Evolutionary conservation across 169 alveolate species (phyloP).

Genomic region (Cryptosporidium bovis): DNA sequence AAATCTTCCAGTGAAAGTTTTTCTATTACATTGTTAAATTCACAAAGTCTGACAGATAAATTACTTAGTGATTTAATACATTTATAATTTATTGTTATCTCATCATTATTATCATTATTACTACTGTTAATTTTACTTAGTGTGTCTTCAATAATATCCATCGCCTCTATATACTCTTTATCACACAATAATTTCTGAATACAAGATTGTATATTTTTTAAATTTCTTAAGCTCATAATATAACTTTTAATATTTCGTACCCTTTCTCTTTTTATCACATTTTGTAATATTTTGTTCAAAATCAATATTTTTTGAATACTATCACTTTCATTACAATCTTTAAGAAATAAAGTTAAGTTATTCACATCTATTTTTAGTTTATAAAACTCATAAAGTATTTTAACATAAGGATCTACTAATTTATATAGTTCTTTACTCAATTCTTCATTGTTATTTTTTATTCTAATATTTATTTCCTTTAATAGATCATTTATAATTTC

Average conservation of each 20-base stretch:
- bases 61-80: constrained; percentile 4
- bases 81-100: too few relatives aligned
- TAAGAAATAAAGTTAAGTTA: not conserved
- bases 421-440: constrained; percentile 5
- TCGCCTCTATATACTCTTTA: constrained; percentile 32
- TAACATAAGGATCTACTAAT: constrained; percentile 28
- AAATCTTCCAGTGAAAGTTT: constrained; percentile 35
- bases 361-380: not conserved
- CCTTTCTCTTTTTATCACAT: constrained; percentile 8
- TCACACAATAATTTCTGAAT: constrained; percentile 21
- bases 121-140: constrained; percentile 2
- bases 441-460: not conserved
- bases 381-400: not conserved
- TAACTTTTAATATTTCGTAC: not conserved
- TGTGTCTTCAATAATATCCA: not conserved
- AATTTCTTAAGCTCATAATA: not conserved
- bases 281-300: not conserved
- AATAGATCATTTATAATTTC: not conserved
- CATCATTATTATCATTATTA: constrained; percentile 1
- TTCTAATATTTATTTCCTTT: constrained; percentile 8
- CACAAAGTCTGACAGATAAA: constrained; percentile 26
- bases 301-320: constrained; percentile 4
- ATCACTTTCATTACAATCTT: not conserved
- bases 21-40: constrained; percentile 33
- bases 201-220: constrained; percentile 8